Base-by-base conservation (phyloP, 2,329 filamentous ascomycete species). In the Pseudogymnoascus sp. region DNA sequence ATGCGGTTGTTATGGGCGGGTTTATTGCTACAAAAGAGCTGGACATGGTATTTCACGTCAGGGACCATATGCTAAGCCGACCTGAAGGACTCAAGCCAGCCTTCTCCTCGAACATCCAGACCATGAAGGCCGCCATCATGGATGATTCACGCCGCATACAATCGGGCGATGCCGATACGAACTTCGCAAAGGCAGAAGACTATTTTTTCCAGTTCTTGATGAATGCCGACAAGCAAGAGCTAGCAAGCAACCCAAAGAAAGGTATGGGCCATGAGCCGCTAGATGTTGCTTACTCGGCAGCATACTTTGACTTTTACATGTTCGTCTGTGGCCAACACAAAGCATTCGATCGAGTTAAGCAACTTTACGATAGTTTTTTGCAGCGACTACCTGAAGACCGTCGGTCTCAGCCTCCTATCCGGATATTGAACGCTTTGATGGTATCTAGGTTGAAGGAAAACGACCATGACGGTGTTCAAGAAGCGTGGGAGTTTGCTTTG, bases 351-450 rank as follows among this genome's bases (percentile, higher is more conserved):
- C 77, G 78, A 5, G 82, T 83, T 14, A 74, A 81, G 65, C 75
- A 83, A 62, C 74, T 91, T 5, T 79, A 87, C 66, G 75, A 81
- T 31, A 71, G 82, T 59, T 89, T 84, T 68, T 73, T 75, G 31
- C 72, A 73, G 52, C 68, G 77, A 19, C 74, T 79, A 29, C 74
- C 75, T 0, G 65, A 74, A 16, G 68, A 71, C 35, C 66, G 73
- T 45, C 64, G 65, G 49, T 63, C 70, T 12, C 70, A 75, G 1
- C 74, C 82, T 14, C 83, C 86, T 0, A 74, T 84, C 2, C 72
- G 76, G 14, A 74, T 92, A 62, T 74, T 90, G 21, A 79, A 80
- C 59, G 81, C 86, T 7, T 74, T 93, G 63, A 92, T 96, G 88
- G 76, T 80, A 21, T 80, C 84, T 0, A 82, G 89, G 69, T 76